phyloP scores from a whole-genome alignment of 2,329 filamentous ascomycete genomes.

The Colletotrichum falcatum region DNA sequence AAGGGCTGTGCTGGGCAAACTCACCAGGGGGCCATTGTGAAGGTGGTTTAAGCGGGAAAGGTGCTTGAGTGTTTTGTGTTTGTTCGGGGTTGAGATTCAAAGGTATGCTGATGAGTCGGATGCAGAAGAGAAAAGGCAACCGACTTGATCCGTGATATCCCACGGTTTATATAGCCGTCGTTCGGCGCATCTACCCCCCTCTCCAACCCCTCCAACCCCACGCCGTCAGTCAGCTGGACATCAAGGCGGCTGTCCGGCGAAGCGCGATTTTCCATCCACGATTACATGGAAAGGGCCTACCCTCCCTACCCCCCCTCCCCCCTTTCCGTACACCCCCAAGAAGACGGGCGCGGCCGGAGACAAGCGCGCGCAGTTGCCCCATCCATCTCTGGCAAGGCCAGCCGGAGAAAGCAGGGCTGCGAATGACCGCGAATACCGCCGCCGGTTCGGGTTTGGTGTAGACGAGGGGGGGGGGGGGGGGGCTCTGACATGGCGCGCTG shows the following conservation, averaged over 20 bases:
- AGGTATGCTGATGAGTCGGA: slow-evolving; percentile 28
- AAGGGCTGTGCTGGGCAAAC: no score
- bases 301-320: no score
- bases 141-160: neutral
- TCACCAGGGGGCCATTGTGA: slow-evolving; percentile 42
- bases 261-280: slow-evolving; percentile 31
- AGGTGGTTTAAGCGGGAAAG: slow-evolving; percentile 19
- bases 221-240: slow-evolving; percentile 27
- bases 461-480: no score
- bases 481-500: slow-evolving; percentile 28
- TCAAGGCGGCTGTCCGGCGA: slow-evolving; percentile 30
- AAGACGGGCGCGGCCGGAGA: slow-evolving; percentile 14
- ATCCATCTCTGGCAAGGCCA: neutral
- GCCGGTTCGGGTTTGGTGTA: no score
- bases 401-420: slow-evolving; percentile 10
- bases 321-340: no score
- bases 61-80: slow-evolving; percentile 24
- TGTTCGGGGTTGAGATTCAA: slow-evolving; percentile 5
- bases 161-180: slow-evolving; percentile 33
- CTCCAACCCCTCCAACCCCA: slow-evolving; percentile 21
- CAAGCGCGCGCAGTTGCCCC: neutral
- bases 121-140: neutral
- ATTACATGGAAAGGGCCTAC: slow-evolving; percentile 4
- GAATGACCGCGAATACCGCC: slow-evolving; percentile 37
- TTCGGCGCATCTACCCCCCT: neutral